Base-by-base conservation (phyloP, 2,329 filamentous ascomycete genomes). In the Zymoseptoria pseudotritici region DNA sequence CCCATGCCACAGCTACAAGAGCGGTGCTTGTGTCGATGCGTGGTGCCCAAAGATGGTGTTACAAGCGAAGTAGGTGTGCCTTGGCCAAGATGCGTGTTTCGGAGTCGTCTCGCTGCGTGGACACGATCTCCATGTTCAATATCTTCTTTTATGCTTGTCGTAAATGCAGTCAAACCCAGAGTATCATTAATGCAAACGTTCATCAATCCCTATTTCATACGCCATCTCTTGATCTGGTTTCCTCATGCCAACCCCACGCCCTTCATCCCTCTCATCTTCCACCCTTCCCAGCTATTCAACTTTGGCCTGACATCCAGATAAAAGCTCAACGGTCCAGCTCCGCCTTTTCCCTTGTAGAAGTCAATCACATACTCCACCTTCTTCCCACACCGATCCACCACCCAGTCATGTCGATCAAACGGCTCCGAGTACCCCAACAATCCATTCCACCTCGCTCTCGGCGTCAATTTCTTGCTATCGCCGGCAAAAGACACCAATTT, bases 391-490 rank as follows among this genome's bases (percentile, higher is more conserved):
- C 94, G 82, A 76, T 99, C 92, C 42, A 99, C 87, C 22, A 97
- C 86, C 94, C 94, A 99, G 75, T 99, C 94, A 74, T 99, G 94
- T 26, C 94, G 82, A 76, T 99, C 94, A 75, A 99, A 99, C 1
- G 94, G 94, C 57, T 87, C 81, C 61, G 88, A 87, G 74, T 96
- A 97, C n/a, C 94, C 94, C 57, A 96, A 77, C 31, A 71, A 75
- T 4, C 86, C 89, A 74, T 96, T 95, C 66, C 94, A 75, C 60
- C 92, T 82, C 2, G 94, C 94, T 62, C 86, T 87, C 0, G 94
- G 94, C 3, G 90, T 94, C 78, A 97, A 63, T 66, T 79, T 73
- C 67, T 78, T 73, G 63, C 78, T 72, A 70, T 83, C 64, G 61
- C 95, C 95, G 3, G 86, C 85, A 72, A 99, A 99, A 3, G 86